Evolutionary conservation across 257 asterid genomes (phyloP).

Genomic region (Leonotis leonurus): DNA sequence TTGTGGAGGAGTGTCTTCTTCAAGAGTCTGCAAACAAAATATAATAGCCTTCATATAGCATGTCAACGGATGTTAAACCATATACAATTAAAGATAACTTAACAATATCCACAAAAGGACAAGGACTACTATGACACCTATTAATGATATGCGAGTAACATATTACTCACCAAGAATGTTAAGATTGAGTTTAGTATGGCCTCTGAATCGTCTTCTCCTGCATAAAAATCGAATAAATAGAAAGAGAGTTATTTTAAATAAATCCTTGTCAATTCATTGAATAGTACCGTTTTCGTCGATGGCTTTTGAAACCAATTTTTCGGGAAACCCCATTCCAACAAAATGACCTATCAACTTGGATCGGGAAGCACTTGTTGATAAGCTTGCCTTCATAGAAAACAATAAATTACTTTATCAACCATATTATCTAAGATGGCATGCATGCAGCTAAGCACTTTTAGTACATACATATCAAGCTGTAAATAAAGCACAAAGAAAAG

Average conservation of each 20-base stretch:
- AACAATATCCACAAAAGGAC: no score
- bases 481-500: not conserved
- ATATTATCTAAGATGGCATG: not conserved
- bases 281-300: constrained; percentile 46
- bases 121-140: no score
- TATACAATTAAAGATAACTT: not conserved
- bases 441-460: constrained; percentile 9
- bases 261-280: not conserved
- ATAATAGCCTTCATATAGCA: no score
- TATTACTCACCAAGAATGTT: constrained; percentile 51
- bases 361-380: constrained; percentile 25
- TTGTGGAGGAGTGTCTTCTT: constrained; percentile 50
- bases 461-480: not conserved
- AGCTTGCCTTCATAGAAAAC: constrained; percentile 40
- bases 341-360: constrained; percentile 31
- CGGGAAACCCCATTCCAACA: constrained; percentile 55
- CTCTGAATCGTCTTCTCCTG: constrained; percentile 51
- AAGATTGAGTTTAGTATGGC: constrained; percentile 51
- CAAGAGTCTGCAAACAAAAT: constrained; percentile 47
- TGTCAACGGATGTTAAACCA: not conserved
- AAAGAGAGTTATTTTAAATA: not conserved
- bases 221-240: constrained; percentile 8
- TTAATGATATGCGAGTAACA: not conserved
- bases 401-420: constrained; percentile 3
- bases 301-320: constrained; percentile 42